Base-by-base conservation (phyloP, 2,329 filamentous ascomycete genomes). In the Hypomyces rosellus region DNA sequence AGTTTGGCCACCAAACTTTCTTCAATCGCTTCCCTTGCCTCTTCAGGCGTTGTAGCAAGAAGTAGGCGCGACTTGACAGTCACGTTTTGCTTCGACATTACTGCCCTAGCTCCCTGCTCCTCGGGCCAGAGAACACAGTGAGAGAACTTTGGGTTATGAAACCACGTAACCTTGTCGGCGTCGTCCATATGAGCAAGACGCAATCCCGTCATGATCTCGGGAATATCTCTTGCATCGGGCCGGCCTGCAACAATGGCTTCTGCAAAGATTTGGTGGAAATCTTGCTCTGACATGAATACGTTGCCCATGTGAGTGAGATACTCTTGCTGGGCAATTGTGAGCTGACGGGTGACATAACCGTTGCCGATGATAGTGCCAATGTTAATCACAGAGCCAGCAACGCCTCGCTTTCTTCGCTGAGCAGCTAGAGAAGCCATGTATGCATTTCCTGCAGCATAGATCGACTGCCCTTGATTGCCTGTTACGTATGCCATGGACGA, bases 391-490 rank as follows among this genome's bases (percentile, higher is more conserved):
- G 67, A 69, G 1, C 54, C 74, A 4, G 66, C 61, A 0, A 73
- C 52, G 0, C 73, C 73, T 3, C 68, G 63, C 1, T 54, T 55
- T 0, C 68, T 52, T 4, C 75, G 59, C 14, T 71, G 61, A 0
- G 54, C 43, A 0, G 65, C 69, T 0, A 79, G 56, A 1, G 55
- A 55, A 8, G 55, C 55, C 65, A 77, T 69, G 60, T 66, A 79
- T 3, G 54, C 53, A 53, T 76, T 76, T 3, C 69, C 74, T 0
- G 72, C 70, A 1, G 63, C 58, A 52, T 80, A 80, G 54, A 70
- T 74, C 2, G 65, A 55, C 54, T 80, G 75, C 4, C 61, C 64
- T 7, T 41, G 20, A 41, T 65, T 65, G 3, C 69, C 69, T 4
- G 59, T 48, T 3, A 65, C 54, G 2, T 43, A 45, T 0, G 59